phyloP scores from a whole-genome alignment of 2,329 filamentous ascomycete species.

The Fusarium mundagurra region DNA sequence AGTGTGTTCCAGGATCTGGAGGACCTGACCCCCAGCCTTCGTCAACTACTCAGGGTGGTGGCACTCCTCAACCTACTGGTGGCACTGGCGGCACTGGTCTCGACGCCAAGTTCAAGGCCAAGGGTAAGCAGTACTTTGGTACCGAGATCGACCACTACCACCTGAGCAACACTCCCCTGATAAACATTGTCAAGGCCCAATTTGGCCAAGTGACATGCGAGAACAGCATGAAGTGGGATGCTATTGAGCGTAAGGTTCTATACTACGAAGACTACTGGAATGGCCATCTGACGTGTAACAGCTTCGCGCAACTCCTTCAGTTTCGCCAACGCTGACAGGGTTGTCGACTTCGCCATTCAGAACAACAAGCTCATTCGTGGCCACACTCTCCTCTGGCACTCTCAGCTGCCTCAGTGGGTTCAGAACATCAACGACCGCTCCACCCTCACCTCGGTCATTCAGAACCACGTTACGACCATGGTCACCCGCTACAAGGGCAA shows the following conservation, averaged over 20 bases:
- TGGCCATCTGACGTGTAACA: slow-evolving; percentile 49
- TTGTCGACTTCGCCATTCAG: slow-evolving; percentile 65
- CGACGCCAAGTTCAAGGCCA: slow-evolving; percentile 55
- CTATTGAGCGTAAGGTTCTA: slow-evolving; percentile 34
- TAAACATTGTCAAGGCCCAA: slow-evolving; percentile 65
- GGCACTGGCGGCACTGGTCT: background rate
- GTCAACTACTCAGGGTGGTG: background rate
- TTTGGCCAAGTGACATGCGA: slow-evolving; percentile 74
- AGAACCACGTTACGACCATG: slow-evolving; percentile 68
- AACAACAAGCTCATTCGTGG: slow-evolving; percentile 71
- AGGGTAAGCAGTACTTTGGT: slow-evolving; percentile 73
- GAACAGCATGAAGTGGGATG: slow-evolving; percentile 78
- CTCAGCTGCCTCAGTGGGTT: slow-evolving; percentile 69
- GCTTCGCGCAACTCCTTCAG: slow-evolving; percentile 60
- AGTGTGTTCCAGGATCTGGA: slow-evolving; percentile 13
- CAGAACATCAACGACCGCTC: slow-evolving; percentile 60
- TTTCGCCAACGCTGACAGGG: slow-evolving; percentile 67
- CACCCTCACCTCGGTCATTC: slow-evolving; percentile 64
- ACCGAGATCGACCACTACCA: slow-evolving; percentile 64
- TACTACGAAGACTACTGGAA: too few relatives aligned
- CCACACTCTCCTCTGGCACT: slow-evolving; percentile 74
- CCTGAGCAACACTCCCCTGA: slow-evolving; percentile 56
- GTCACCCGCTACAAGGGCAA: slow-evolving; percentile 71
- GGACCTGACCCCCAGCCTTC: background rate
- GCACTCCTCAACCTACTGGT: background rate